Base-by-base conservation (phyloP, 208 protist species). In the Wallacemonas sp. region DNA sequence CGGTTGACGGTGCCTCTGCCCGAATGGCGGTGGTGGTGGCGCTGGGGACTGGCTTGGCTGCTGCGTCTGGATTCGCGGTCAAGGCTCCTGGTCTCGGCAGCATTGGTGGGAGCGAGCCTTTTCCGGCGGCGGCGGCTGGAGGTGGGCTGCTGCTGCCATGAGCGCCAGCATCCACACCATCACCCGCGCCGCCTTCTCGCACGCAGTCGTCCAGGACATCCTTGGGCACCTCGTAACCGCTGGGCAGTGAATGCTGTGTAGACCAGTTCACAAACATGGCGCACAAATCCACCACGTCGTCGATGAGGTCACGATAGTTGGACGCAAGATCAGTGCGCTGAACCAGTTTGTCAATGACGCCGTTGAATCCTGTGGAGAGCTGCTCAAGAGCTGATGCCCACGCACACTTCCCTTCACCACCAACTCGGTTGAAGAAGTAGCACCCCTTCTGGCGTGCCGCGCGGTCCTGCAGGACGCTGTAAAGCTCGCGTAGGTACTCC, bases 361-460 rank as follows among this genome's bases (percentile, higher is more conserved):
- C 72, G 34, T 65, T 26, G 56, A 90, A 90, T 11, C 77, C 85
- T 0, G 66, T 54, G 34, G 64, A 74, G 21, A 95, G 70, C 62
- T 80, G 70, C 49, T 89, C 79, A 54, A 91, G 70, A 23, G 81
- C 86, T 8, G 62, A 61, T 43, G 76, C 65, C 80, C 82, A 90
- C 26, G 74, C 52, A 58, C 82, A 85, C 39, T 19, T 27, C 21
- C 73, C 83, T 56, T 90, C 83, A 32, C 85, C 90, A 12, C 70
- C 77, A 23, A 87, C 65, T 36, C 90, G 82, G 55, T 80, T 87
- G 57, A 93, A 92, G 55, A 96, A 93, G 73, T 96, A 96, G 68
- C 87, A 92, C 11, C 87, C 87, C 61, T 85, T 88, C 57, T 87
- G 80, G 24, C 78, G 72, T 17, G 72, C 79, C 2, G 65, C 71